A percentile compares a stretch with the other conserved stretches of the same genome.
These are phyloP conservation scores for Paspalum notatum DNA, from an alignment of 176 grass and related monocot species.

Conservation along the genomic window DNA sequence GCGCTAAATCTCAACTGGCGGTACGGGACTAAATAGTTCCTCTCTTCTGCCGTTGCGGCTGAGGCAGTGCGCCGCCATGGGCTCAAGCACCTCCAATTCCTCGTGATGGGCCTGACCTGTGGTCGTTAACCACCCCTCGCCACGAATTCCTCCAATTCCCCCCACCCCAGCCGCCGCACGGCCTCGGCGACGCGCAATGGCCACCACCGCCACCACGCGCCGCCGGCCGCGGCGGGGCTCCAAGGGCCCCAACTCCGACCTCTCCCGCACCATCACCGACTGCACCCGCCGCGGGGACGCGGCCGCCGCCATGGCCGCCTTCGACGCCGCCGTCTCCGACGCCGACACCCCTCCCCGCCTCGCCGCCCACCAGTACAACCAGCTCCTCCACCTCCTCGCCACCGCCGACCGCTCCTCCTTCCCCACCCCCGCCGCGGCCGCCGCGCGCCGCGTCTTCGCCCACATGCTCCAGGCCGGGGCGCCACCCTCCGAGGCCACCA, in stretches of 20 bases:
- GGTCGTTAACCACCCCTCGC: background rate
- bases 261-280: constrained; percentile 49
- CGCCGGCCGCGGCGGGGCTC: constrained; percentile 20
- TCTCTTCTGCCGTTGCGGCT: too few species aligned
- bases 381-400: constrained; percentile 60
- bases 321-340: constrained; percentile 36
- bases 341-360: constrained; percentile 29
- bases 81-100: constrained; percentile 4
- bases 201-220: constrained; percentile 11
- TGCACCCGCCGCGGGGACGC: constrained; percentile 54
- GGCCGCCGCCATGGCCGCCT: constrained; percentile 51
- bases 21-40: constrained; percentile 21
- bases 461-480: constrained; percentile 49
- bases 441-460: constrained; percentile 56
- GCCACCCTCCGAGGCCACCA: constrained; percentile 71
- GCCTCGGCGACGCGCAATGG: background rate
- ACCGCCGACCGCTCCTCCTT: constrained; percentile 40
- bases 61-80: too few species aligned
- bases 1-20: background rate
- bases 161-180: background rate
- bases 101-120: background rate
- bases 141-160: too few species aligned
- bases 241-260: constrained; percentile 47
- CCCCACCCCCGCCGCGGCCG: constrained; percentile 36
- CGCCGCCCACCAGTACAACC: constrained; percentile 61